Evolutionary conservation across 345 rosid species (phyloP).

Genomic region (Barbarea vulgaris): DNA sequence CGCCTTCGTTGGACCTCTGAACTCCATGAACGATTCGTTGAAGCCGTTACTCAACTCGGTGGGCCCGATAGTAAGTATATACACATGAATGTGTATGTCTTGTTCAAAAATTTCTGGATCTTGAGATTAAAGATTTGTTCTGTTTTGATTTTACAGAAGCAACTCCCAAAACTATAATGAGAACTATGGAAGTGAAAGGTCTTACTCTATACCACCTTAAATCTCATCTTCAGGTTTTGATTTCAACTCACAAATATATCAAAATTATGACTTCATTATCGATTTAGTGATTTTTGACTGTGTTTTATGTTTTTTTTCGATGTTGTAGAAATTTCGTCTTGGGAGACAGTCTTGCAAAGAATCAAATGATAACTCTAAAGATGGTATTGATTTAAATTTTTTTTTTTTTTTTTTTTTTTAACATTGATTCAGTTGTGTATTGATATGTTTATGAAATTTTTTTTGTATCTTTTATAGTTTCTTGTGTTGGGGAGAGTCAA

Average conservation of each 20-base stretch:
- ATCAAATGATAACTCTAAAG: slow-evolving; percentile 74
- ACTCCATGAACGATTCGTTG: slow-evolving; percentile 91
- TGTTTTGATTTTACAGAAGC: slow-evolving; percentile 60
- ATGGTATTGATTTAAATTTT: slow-evolving; percentile 63
- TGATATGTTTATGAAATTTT: slow-evolving; percentile 26
- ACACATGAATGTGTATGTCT: too few relatives aligned
- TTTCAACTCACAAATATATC: background rate
- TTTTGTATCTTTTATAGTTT: slow-evolving; percentile 50
- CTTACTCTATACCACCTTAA: slow-evolving; percentile 92
- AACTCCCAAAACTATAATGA: slow-evolving; percentile 89
- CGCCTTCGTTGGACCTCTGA: slow-evolving; percentile 97
- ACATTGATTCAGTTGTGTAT: slow-evolving; percentile 4
- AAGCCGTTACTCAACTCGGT: slow-evolving; percentile 92
- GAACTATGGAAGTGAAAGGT: slow-evolving; percentile 94
- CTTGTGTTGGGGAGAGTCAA: slow-evolving; percentile 83
- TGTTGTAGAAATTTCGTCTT: slow-evolving; percentile 83
- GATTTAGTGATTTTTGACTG: background rate
- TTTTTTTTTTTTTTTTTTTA: too few relatives aligned
- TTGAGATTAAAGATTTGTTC: background rate
- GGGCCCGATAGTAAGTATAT: slow-evolving; percentile 80
- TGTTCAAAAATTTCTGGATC: slow-evolving; percentile 13
- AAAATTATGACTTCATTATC: background rate
- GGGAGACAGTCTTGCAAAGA: slow-evolving; percentile 92
- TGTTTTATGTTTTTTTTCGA: slow-evolving; percentile 11
- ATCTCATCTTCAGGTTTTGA: slow-evolving; percentile 90